Percentiles rank a stretch among this genome's conserved stretches.
Conservation (phyloP, 1,139 yeast genomes). For the Saccharomyces hybrid region DNA sequence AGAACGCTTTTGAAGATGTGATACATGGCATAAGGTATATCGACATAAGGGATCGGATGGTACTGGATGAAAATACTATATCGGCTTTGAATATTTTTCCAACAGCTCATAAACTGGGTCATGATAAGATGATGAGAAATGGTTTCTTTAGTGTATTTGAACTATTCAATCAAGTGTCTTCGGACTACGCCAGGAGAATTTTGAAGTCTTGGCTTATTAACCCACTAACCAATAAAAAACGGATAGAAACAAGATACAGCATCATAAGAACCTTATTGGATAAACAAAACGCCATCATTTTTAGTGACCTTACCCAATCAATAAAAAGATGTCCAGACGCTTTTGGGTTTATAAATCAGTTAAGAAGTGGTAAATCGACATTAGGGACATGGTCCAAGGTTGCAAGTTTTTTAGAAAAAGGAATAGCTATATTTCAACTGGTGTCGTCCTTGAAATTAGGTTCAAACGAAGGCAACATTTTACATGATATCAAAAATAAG, state of each 20-base stretch:
- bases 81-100: constrained; percentile 32
- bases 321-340: constrained; percentile 31
- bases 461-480: constrained; percentile 2
- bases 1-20: background rate
- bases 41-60: constrained; percentile 22
- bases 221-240: constrained; percentile 29
- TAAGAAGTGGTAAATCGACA: constrained; percentile 29
- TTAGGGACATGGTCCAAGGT: constrained; percentile 28
- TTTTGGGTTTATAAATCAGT: constrained; percentile 17
- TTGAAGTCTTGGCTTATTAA: constrained; percentile 33
- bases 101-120: constrained; percentile 7
- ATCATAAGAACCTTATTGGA: constrained; percentile 25
- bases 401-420: constrained; percentile 10
- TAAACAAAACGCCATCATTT: constrained; percentile 15
- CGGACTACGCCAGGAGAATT: constrained; percentile 30
- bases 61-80: constrained; percentile 35
- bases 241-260: constrained; percentile 30
- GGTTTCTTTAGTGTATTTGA: constrained; percentile 23
- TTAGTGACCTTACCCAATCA: constrained; percentile 12
- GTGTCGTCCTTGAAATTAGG: constrained; percentile 6
- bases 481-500: constrained; percentile 6
- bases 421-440: constrained; percentile 7
- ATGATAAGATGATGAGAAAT: constrained; percentile 12
- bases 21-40: background rate
- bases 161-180: constrained; percentile 27